Base-by-base conservation (phyloP, 441 rosid genomes). In the Erodium moschatum region DNA sequence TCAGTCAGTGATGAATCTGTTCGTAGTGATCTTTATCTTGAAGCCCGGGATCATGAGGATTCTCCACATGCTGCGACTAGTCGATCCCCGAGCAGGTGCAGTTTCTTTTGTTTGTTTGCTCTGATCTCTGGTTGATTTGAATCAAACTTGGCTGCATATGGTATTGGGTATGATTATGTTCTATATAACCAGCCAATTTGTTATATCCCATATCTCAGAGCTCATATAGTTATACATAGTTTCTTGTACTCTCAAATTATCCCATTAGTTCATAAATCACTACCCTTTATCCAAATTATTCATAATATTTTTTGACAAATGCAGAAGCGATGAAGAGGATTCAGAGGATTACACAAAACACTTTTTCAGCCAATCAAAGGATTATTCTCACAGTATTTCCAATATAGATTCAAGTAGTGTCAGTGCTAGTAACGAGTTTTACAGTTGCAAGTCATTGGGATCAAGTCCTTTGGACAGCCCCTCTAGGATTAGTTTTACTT, bases 391-490 rank as follows among this genome's bases (percentile, higher is more conserved):
- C 54, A 87, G 84, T 69, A 74, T 76, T 76, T 86, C 87, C 18
- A 93, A 90, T 83, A 73, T 85, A 85, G 97, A 90, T 83, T 80
- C 87, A 64, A 77, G 74, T 89, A 90, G 93, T 84, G 74, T 89
- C 90, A 86, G 90, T 74, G 84, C 82, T 86, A 86, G 95, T 73
- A 79, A 80, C 67, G 96, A 92, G 77, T 85, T 84, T 76, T 78
- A 79, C 78, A 78, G 79, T 85, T 88, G 77, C 72, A 87, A 85
- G 73, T 86, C 95, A 46, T 83, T 80, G 72, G 92, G 87, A 74
- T 85, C 92, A 73, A 91, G 94, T 82, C 96, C 95, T 74, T 87
- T 82, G 46, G 89, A 82, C 80, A 95, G 99, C 85, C 95, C 97
- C 79, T 85, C 85, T 80, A 84, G 99, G 92, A 82, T 80, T 81